Base-by-base conservation (phyloP, 208 protist genomes). In the Plasmodiophora brassicae region DNA sequence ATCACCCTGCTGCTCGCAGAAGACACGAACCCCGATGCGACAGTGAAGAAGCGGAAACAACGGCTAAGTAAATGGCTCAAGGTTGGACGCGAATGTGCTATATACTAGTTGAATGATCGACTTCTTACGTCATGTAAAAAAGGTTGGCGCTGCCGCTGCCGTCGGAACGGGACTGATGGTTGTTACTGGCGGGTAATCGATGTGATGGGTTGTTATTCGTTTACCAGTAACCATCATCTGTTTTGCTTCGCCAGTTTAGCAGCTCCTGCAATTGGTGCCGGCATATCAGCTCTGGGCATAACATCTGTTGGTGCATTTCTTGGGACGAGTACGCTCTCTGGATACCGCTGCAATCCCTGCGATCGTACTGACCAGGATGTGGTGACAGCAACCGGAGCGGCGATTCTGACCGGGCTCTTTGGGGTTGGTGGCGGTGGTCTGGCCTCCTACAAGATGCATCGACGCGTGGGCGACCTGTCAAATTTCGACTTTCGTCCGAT, bases 381-480 rank as follows among this genome's bases (percentile, higher is more conserved):
- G 41, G 20, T 5, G 32, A 14, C 65, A 78, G 65, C 65, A 38
- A 78, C 65, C 41, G 65, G 65, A 8, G 65, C 65, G 5, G 65
- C 65, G 10, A 78, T 78, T 32, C 32, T 78, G 5, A 78, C 65
- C n/a, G 65, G 65, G 41, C n/a, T 78, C 5, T 78, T 78, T 78
- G 65, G 65, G 5, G 65, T 78, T 78, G 65, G 65, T 32, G 65
- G 65, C 5, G 65, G 65, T 5, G 65, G 65, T n/a, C n/a, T 78
- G 5, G 65, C 65, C 20, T 78, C 65, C 20, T 78, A 78, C 65
- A 78, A 78, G n/a, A 78, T 78, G 65, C 65, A 78, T 78, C 65
- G 65, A 32, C 5, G 65, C 10, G 65, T 78, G 14, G 65, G 65
- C 5, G 65, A n/a, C 5, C n/a, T 78, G 41, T 78, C 65, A 5